Conservation (phyloP, 768 basidiomycete species). For the Hygrocybe punicea region DNA sequence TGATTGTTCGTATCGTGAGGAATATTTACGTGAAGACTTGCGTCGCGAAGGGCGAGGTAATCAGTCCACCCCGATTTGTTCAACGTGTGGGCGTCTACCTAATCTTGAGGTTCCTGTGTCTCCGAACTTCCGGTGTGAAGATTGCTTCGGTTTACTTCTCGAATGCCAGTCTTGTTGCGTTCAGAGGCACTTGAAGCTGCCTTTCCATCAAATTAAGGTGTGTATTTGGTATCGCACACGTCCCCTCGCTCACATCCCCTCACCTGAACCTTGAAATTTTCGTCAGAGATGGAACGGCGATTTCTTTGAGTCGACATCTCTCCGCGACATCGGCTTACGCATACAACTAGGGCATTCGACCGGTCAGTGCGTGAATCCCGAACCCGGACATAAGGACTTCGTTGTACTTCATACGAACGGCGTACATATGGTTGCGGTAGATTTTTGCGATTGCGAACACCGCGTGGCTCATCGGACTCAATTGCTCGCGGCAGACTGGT, state of each 20-base stretch:
- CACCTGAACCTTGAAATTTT: not conserved
- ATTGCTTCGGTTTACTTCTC: constrained; percentile 4
- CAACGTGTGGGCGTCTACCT: not conserved
- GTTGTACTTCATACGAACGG: no score
- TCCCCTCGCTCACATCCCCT: not conserved
- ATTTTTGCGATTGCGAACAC: no score
- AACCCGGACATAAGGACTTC: no score
- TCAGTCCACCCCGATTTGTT: not conserved
- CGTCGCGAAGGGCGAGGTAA: constrained; percentile 4
- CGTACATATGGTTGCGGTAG: no score
- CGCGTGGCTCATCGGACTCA: no score
- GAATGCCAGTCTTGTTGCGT: constrained; percentile 8
- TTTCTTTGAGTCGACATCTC: not conserved
- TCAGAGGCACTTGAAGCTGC: constrained; percentile 5
- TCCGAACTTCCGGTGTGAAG: constrained; percentile 4
- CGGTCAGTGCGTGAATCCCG: constrained; percentile 3
- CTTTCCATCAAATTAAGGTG: constrained; percentile 7
- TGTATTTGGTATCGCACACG: not conserved
- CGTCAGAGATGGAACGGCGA: constrained; percentile 9
- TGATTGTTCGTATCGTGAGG: not conserved
- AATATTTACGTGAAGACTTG: constrained; percentile 5
- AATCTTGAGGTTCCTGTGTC: not conserved
- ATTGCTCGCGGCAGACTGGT: no score
- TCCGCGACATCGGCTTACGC: constrained; percentile 4
- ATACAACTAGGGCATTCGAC: constrained; percentile 8